Base-by-base conservation (phyloP, 2,329 filamentous ascomycete genomes). In the Tricladium varicosporioides region DNA sequence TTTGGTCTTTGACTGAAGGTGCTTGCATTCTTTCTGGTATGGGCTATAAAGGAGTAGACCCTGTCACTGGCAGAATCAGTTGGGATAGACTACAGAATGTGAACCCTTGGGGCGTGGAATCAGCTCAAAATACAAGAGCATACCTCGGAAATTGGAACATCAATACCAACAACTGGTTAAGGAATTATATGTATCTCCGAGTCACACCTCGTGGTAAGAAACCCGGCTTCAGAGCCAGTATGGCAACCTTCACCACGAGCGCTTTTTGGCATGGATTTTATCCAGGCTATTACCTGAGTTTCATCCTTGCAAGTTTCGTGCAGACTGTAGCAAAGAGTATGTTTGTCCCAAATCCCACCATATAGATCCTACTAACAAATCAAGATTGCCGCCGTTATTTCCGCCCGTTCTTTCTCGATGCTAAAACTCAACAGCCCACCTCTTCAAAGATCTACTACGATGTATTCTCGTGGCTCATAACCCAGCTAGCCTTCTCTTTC, bases 251-350 rank as follows among this genome's bases (percentile, higher is more conserved):
- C 71, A 83, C 86, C 5, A 97, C 94, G 16, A 96, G 92, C 69
- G 93, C 94, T 2, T 87, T 97, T 65, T 99, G 94, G 94, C 94
- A 99, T 70, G 94, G 94, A 31, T 99, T 99, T 74, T 95, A 96
- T 65, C 93, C 94, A 0, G 94, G 94, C 5, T 99, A 99, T 74
- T 97, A 97, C 72, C 75, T 99, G 59, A 82, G 88, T 5, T 99
- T 99, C 68, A 76, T 97, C 43, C 80, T 97, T 7, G 94, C 90
- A 1, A 92, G 91, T 60, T 89, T 99, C 64, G 83, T 97, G 31
- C 94, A 99, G 71, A 97, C 92, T 1, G 87, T 87, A 15, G 92
- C 94, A 54, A 99, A 99, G 78, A 92, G 92, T 97, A 79, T n/a
- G n/a, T n/a, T n/a, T n/a, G n/a, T n/a, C n/a, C n/a, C n/a, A n/a